Conservation (phyloP, 2,329 filamentous ascomycete genomes). For the Cordyceps javanica region DNA sequence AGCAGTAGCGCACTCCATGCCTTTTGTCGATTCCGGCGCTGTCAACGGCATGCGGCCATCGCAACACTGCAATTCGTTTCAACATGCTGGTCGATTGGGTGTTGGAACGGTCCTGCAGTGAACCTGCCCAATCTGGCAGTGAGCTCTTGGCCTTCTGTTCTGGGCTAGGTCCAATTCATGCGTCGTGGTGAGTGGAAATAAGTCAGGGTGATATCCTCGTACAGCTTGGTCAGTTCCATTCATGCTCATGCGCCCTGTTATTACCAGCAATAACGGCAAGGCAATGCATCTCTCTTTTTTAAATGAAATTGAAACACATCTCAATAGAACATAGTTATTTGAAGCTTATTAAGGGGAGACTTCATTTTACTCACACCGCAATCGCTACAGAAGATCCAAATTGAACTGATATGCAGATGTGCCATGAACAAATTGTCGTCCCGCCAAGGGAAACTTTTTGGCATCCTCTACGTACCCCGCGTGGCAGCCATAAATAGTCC, state of each 20-base stretch:
- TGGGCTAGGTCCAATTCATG: neutral
- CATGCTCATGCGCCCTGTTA: neutral
- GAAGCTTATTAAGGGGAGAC: slow-evolving; percentile 4
- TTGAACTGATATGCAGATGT: neutral
- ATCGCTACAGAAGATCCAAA: neutral
- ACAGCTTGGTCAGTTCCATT: neutral
- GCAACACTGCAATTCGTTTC: neutral
- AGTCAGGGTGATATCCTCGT: neutral
- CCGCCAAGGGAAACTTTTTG: neutral
- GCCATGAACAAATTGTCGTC: neutral
- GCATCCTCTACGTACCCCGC: slow-evolving; percentile 1
- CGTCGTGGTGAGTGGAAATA: neutral
- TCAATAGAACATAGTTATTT: neutral
- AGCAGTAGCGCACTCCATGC: neutral
- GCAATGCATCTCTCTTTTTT: neutral
- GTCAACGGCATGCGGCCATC: slow-evolving; percentile 1
- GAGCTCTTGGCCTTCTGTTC: neutral
- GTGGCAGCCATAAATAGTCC: neutral
- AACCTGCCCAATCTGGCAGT: slow-evolving; percentile 4
- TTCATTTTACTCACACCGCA: neutral
- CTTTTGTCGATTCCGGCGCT: slow-evolving; percentile 1
- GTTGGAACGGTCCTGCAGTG: neutral
- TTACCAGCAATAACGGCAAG: neutral
- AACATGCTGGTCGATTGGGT: neutral
- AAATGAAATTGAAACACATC: neutral